phyloP scores from a whole-genome alignment of 2,329 filamentous ascomycete genomes.

The Xylaria sp. region DNA sequence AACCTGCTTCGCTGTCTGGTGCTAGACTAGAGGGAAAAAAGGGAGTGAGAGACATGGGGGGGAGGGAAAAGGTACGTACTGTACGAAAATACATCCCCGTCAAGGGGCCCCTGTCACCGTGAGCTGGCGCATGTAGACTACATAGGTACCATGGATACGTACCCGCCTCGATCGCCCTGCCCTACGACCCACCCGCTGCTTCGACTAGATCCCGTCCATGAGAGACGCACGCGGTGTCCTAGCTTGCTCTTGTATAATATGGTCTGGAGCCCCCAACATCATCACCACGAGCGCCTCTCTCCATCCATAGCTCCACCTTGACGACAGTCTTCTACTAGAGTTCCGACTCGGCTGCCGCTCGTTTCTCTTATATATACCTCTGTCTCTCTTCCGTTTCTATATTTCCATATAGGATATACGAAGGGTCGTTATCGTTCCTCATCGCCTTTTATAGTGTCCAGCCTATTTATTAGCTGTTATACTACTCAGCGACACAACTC shows the following conservation, averaged over 20 bases:
- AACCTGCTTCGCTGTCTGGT: constrained; percentile 21
- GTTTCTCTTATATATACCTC: constrained; percentile 14
- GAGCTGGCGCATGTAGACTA: constrained; percentile 26
- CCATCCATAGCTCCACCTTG: constrained; percentile 21
- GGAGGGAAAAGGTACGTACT: constrained; percentile 18
- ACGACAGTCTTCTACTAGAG: constrained; percentile 9
- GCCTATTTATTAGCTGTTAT: constrained; percentile 2
- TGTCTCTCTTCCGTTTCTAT: neutral
- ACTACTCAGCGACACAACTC: neutral
- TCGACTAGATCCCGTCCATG: constrained; percentile 26
- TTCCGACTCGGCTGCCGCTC: constrained; percentile 8
- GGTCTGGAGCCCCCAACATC: constrained; percentile 30
- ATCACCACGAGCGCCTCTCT: constrained; percentile 19
- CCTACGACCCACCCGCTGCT: constrained; percentile 25
- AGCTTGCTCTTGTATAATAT: constrained; percentile 29
- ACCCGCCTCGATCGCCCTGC: constrained; percentile 30
- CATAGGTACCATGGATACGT: constrained; percentile 7
- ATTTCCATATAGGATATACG: constrained; percentile 1
- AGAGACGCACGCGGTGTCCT: constrained; percentile 26
- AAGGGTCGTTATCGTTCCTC: constrained; percentile 2
- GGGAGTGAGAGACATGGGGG: constrained; percentile 16
- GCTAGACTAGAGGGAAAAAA: neutral
- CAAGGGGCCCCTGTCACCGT: constrained; percentile 19
- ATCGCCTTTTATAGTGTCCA: neutral
- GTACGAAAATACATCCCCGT: constrained; percentile 16